Conservation (phyloP, 768 basidiomycete species). For the Boletus subcaerulescens region DNA sequence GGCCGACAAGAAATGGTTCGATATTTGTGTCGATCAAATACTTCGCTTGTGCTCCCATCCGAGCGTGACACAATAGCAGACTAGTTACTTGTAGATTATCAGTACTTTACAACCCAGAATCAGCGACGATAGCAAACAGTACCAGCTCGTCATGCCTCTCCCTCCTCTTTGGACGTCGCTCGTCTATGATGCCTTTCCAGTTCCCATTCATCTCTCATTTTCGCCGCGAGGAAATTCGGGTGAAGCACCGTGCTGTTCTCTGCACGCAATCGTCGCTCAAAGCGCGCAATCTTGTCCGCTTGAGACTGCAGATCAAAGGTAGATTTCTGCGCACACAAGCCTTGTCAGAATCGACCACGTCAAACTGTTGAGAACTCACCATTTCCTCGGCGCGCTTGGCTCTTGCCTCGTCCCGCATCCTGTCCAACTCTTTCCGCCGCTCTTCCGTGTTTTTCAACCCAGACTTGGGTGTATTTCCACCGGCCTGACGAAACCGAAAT, state of each 20-base stretch:
- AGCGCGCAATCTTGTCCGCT: constrained; percentile 57
- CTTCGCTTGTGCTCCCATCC: constrained; percentile 40
- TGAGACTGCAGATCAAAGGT: constrained; percentile 59
- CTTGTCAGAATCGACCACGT: constrained; percentile 9
- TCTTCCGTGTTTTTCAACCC: constrained; percentile 61
- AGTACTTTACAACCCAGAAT: constrained; percentile 6
- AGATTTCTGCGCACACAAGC: constrained; percentile 34
- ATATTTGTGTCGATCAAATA: constrained; percentile 62
- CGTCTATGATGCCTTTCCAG: constrained; percentile 33
- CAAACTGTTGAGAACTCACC: constrained; percentile 34
- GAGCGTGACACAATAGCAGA: background rate
- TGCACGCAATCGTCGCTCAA: constrained; percentile 53
- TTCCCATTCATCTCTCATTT: constrained; percentile 54
- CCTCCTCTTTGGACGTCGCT: constrained; percentile 28
- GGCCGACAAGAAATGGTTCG: constrained; percentile 57
- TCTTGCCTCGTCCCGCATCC: constrained; percentile 67
- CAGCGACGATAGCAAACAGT: background rate
- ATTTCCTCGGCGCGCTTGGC: constrained; percentile 54
- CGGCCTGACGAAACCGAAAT: constrained; percentile 30
- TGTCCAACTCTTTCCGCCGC: constrained; percentile 61
- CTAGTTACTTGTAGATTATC: constrained; percentile 19
- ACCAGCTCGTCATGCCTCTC: constrained; percentile 34
- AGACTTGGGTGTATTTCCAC: constrained; percentile 43
- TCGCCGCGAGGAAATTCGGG: constrained; percentile 59
- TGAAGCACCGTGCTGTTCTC: constrained; percentile 55